phyloP scores from a whole-genome alignment of 306 rosid species.

The Ormosia semicastrata region DNA sequence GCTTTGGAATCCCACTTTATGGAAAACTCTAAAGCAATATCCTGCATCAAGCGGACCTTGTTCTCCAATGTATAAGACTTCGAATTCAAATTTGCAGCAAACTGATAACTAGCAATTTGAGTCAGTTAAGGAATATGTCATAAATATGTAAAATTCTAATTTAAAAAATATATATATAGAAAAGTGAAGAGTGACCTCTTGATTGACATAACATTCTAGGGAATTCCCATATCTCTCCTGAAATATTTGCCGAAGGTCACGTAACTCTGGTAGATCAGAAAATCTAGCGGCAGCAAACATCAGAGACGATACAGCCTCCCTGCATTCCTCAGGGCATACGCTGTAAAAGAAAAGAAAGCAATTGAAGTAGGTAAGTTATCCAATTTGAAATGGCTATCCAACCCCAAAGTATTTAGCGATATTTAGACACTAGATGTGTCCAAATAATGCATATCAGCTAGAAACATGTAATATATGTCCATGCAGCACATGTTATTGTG shows the following conservation, averaged over 20 bases:
- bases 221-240: constrained; percentile 74
- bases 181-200: constrained; percentile 44
- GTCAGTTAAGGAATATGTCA: constrained; percentile 33
- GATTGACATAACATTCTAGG: constrained; percentile 63
- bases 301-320: constrained; percentile 76
- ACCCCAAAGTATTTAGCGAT: not conserved
- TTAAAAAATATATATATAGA: not conserved
- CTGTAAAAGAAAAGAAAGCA: constrained; percentile 40
- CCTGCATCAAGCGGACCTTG: constrained; percentile 71
- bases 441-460: not conserved
- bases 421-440: not conserved
- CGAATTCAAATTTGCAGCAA: constrained; percentile 66
- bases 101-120: constrained; percentile 45
- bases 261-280: constrained; percentile 96
- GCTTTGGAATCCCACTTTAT: constrained; percentile 82
- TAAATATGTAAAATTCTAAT: constrained; percentile 10
- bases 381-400: not conserved
- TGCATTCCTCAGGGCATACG: constrained; percentile 92
- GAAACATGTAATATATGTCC: not conserved
- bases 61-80: constrained; percentile 72
- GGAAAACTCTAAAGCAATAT: constrained; percentile 74
- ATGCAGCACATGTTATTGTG: not conserved
- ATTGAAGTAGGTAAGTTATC: not conserved
- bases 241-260: constrained; percentile 79
- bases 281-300: constrained; percentile 91